Evolutionary conservation across 2,329 filamentous ascomycete species (phyloP).

Genomic region (Pyricularia sp.): DNA sequence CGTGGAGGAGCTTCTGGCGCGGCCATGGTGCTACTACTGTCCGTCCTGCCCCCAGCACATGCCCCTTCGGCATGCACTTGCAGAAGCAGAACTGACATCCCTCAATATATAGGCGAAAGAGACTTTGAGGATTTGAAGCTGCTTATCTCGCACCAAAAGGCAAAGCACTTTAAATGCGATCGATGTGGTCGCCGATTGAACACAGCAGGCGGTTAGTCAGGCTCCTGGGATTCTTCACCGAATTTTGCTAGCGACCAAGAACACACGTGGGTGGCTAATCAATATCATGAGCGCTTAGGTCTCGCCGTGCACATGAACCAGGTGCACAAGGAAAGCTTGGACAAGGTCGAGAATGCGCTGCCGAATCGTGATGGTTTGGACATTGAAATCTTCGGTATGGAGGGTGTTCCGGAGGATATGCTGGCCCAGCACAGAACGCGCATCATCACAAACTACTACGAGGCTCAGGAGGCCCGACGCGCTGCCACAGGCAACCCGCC

Average conservation of each 20-base stretch:
- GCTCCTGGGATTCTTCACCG: background rate
- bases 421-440: constrained; percentile 73
- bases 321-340: constrained; percentile 88
- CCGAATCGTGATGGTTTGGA: constrained; percentile 75
- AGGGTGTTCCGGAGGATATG: constrained; percentile 83
- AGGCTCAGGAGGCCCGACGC: constrained; percentile 70
- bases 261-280: constrained; percentile 3
- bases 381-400: constrained; percentile 96
- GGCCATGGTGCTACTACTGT: constrained; percentile 99
- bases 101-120: constrained; percentile 52
- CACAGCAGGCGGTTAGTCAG: constrained; percentile 73
- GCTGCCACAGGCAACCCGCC: constrained; percentile 74
- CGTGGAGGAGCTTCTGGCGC: constrained; percentile 73
- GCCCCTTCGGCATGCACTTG: background rate
- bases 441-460: constrained; percentile 75
- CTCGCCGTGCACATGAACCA: constrained; percentile 96
- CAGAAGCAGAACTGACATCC: constrained; percentile 2
- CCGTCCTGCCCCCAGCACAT: constrained; percentile 11
- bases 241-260: background rate
- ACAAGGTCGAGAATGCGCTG: constrained; percentile 81
- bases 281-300: constrained; percentile 36
- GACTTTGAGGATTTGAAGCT: constrained; percentile 97
- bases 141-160: constrained; percentile 92
- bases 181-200: constrained; percentile 78
- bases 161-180: constrained; percentile 99